phyloP scores from a whole-genome alignment of 2,329 filamentous ascomycete genomes.

The Rugonectria rugulosa region DNA sequence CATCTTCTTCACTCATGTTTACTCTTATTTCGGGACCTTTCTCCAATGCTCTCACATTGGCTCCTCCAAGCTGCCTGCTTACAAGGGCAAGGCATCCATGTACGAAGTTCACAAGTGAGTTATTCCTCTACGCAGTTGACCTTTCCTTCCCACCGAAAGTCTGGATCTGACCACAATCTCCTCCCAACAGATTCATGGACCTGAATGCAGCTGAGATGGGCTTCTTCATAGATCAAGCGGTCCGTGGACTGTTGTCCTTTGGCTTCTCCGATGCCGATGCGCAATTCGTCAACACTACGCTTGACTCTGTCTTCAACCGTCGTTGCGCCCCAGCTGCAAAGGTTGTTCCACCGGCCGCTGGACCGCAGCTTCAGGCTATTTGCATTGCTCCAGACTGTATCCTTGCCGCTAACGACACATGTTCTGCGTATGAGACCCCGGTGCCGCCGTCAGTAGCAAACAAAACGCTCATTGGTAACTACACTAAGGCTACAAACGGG shows the following conservation, averaged over 20 bases:
- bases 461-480: neutral
- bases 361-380: neutral
- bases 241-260: neutral
- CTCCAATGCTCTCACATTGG: slow-evolving; percentile 2
- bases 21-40: slow-evolving; percentile 2
- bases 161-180: neutral
- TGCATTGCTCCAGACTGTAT: neutral
- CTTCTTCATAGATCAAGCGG: slow-evolving; percentile 2
- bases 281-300: neutral
- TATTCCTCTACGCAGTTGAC: neutral
- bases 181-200: neutral
- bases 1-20: slow-evolving; percentile 4
- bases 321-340: neutral
- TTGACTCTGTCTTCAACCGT: neutral
- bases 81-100: neutral
- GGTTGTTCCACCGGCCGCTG: neutral
- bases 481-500: neutral
- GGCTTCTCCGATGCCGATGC: neutral
- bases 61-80: neutral
- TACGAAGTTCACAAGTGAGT: slow-evolving; percentile 2
- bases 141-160: neutral
- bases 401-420: neutral
- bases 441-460: neutral
- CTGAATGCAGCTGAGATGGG: neutral
- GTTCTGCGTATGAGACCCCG: neutral